Evolutionary conservation across 371 early-diverging fungal genomes (phyloP).

Genomic region (Circinella umbellata): DNA sequence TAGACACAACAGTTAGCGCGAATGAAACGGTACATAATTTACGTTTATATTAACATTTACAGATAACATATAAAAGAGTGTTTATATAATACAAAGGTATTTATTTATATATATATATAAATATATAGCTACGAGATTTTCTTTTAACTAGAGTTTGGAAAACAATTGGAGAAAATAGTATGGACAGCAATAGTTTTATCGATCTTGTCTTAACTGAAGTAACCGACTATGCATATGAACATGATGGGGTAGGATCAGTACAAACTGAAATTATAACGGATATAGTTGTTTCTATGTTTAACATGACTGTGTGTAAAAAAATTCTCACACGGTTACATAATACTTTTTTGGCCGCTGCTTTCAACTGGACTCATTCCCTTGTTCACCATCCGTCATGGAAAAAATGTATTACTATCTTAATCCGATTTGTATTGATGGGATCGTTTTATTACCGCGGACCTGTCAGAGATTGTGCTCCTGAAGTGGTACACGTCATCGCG

Average conservation of each 20-base stretch:
- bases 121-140: slow-evolving; percentile 67
- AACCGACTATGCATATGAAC: slow-evolving; percentile 74
- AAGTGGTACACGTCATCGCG: slow-evolving; percentile 80
- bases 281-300: slow-evolving; percentile 80
- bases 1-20: slow-evolving; percentile 80
- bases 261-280: slow-evolving; percentile 85
- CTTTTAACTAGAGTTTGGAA: slow-evolving; percentile 87
- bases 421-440: slow-evolving; percentile 85
- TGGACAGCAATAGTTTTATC: slow-evolving; percentile 62
- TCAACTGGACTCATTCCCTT: slow-evolving; percentile 67
- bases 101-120: too few species aligned
- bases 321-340: slow-evolving; percentile 75
- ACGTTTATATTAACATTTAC: neutral
- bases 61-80: too few species aligned
- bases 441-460: slow-evolving; percentile 81
- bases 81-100: too few species aligned
- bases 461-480: slow-evolving; percentile 74
- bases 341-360: slow-evolving; percentile 65
- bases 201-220: slow-evolving; percentile 79
- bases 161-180: slow-evolving; percentile 60
- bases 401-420: slow-evolving; percentile 76
- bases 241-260: slow-evolving; percentile 70
- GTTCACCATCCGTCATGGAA: slow-evolving; percentile 84
- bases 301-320: slow-evolving; percentile 75
- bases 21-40: slow-evolving; percentile 7